These are phyloP conservation scores for Coemansia sp. DNA, from an alignment of 192 early-diverging fungal genomes.

Conservation along the genomic window DNA sequence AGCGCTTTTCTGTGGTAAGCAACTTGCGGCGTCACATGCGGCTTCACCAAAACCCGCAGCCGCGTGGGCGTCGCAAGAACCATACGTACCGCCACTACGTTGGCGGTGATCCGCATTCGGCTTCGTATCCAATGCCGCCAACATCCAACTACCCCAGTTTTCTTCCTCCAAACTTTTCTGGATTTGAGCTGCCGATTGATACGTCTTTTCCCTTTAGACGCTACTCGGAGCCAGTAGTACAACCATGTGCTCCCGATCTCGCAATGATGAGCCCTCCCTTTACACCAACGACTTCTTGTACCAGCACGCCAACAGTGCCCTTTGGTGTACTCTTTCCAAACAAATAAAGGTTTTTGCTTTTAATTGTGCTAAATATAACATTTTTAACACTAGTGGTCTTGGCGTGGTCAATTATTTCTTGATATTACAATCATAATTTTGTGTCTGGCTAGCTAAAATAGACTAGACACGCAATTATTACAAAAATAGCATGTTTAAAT, in stretches of 20 bases:
- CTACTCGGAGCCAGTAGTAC: neutral
- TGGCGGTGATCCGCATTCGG: neutral
- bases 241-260: neutral
- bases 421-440: too few species aligned
- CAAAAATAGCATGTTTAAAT: neutral
- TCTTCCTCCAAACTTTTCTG: neutral
- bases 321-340: neutral
- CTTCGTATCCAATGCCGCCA: too few species aligned
- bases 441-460: neutral
- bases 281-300: neutral
- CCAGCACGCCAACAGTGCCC: neutral
- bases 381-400: too few species aligned
- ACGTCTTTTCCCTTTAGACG: neutral
- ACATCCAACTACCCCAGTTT: neutral
- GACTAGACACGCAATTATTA: neutral
- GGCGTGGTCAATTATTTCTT: too few species aligned
- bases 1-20: conserved; percentile 66
- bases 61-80: neutral
- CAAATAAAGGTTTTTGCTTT: too few species aligned
- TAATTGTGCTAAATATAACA: too few species aligned
- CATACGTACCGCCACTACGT: neutral
- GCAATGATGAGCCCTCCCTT: neutral
- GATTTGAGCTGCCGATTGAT: neutral
- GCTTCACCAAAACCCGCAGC: neutral
- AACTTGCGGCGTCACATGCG: conserved; percentile 65